Evolutionary conservation across 495 filamentous ascomycete species (phyloP).

Genomic region (Geopyxis carbonaria): DNA sequence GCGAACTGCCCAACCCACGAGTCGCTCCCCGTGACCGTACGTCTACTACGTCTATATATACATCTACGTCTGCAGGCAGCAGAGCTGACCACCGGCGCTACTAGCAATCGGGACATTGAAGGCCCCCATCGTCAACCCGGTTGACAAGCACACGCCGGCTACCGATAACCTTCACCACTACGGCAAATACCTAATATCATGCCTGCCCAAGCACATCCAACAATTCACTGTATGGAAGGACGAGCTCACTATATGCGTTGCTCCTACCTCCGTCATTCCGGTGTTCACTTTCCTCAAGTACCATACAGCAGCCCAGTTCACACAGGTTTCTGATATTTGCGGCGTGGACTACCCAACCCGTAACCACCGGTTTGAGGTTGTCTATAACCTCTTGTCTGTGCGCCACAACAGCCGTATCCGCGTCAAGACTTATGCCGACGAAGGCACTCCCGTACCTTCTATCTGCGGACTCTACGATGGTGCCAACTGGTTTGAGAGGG

Average conservation of each 20-base stretch:
- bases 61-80: slow-evolving; percentile 1
- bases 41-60: slow-evolving; percentile 16
- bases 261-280: slow-evolving; percentile 71
- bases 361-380: slow-evolving; percentile 88
- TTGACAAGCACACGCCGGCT: slow-evolving; percentile 78
- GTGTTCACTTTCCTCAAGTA: slow-evolving; percentile 88
- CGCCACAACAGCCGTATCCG: slow-evolving; percentile 92
- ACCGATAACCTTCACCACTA: slow-evolving; percentile 76
- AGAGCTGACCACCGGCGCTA: not conserved
- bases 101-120: slow-evolving; percentile 46
- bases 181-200: slow-evolving; percentile 90
- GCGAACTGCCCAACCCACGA: slow-evolving; percentile 45
- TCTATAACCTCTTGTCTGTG: slow-evolving; percentile 92
- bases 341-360: slow-evolving; percentile 90
- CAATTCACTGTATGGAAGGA: slow-evolving; percentile 99
- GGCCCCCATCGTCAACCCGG: slow-evolving; percentile 66
- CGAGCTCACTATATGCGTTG: slow-evolving; percentile 84
- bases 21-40: slow-evolving; percentile 44
- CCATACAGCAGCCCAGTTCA: slow-evolving; percentile 94
- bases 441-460: slow-evolving; percentile 85
- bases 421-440: slow-evolving; percentile 97
- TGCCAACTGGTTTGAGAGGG: slow-evolving; percentile 97
- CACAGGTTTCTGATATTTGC: slow-evolving; percentile 78
- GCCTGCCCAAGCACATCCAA: slow-evolving; percentile 92
- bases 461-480: slow-evolving; percentile 76